Evolutionary conservation across 169 alveolate species (phyloP), one percentile per base, ranked within the genome.

Genomic region (Eimeria falciformis): DNA sequence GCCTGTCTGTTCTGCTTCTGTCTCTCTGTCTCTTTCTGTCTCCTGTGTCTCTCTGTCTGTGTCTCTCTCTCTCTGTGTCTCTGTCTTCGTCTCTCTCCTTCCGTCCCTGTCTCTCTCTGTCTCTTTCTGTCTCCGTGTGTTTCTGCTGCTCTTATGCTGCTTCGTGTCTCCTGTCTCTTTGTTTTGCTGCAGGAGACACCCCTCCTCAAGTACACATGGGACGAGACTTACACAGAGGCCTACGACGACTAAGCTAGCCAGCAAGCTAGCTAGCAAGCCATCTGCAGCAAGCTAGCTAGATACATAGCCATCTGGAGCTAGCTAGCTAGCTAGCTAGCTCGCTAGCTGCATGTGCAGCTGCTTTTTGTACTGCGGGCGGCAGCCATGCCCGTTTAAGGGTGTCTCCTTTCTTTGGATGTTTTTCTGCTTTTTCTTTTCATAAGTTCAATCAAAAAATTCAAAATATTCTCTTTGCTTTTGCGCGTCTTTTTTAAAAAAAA

Each of bases 121-220:
- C n/a, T n/a, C n/a, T n/a, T n/a, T n/a, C n/a, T n/a, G n/a, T n/a
- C n/a, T n/a, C n/a, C n/a, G n/a, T n/a, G n/a, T n/a, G 29, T 43
- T 25, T 14, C 73, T 50, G 12, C n/a, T 78, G 2, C 29, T 27
- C 1, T 62, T 62, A 40, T 83, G 81, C 62, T 56, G 47, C 45
- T 62, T 23, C 33, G 27, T 25, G 25, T 25, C n/a, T n/a, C n/a
- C 90, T 17, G 9, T 78, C 43, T 29, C 75, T 75, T 12, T n/a
- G 9, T 75, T 58, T 9, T 43, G 85, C 71, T 85, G 85, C 95
- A 95, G 94, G 98, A 95, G 90, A 96, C 96, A 89, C 98, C 98
- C n/a, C 96, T 97, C 86, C 94, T 97, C 86, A 97, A 97, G 94
- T 97, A 98, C 98, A 97, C 99, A 27, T 97, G 99, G 99, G 99